Conservation (phyloP, 208 protist species). For the Wallacemonas rigidus region DNA sequence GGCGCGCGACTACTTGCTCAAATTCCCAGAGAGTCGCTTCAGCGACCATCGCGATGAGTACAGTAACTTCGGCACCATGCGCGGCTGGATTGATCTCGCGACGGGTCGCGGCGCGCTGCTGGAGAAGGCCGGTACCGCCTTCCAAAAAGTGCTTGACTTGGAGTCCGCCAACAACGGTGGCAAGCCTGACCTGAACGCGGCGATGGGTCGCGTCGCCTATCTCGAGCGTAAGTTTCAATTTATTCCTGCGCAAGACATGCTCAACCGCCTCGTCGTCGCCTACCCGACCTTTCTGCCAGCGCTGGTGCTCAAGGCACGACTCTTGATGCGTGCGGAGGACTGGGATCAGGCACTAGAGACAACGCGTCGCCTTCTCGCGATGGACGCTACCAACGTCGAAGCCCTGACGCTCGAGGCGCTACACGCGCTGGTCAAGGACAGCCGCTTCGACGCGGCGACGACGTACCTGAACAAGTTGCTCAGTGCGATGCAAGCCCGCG, state of each 20-base stretch:
- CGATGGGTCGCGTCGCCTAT: conserved; percentile 82
- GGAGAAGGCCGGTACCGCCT: conserved; percentile 80
- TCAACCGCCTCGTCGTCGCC: conserved; percentile 80
- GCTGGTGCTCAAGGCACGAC: conserved; percentile 78
- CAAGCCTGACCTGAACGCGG: conserved; percentile 73
- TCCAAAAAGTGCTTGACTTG: conserved; percentile 65
- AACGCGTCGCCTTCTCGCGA: conserved; percentile 75
- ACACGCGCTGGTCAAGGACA: conserved; percentile 82
- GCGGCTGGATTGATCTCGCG: conserved; percentile 88
- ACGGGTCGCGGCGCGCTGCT: conserved; percentile 76
- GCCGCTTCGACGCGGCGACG: conserved; percentile 54
- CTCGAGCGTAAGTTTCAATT: conserved; percentile 86
- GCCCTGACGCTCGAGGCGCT: conserved; percentile 72
- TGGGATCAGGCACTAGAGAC: conserved; percentile 93
- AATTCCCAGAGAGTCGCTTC: conserved; percentile 35
- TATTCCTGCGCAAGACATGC: conserved; percentile 70
- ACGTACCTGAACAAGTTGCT: conserved; percentile 64
- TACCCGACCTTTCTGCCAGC: conserved; percentile 67
- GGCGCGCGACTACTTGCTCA: conserved; percentile 69
- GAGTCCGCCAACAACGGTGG: conserved; percentile 35
- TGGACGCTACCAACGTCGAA: conserved; percentile 81
- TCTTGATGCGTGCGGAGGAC: conserved; percentile 91
- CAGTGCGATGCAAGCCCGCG: conserved; percentile 55
- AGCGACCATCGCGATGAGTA: conserved; percentile 80
- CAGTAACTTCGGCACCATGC: conserved; percentile 68